Evolutionary conservation across 2,329 filamentous ascomycete genomes (phyloP).

Genomic region (Ophiostoma ulmi): DNA sequence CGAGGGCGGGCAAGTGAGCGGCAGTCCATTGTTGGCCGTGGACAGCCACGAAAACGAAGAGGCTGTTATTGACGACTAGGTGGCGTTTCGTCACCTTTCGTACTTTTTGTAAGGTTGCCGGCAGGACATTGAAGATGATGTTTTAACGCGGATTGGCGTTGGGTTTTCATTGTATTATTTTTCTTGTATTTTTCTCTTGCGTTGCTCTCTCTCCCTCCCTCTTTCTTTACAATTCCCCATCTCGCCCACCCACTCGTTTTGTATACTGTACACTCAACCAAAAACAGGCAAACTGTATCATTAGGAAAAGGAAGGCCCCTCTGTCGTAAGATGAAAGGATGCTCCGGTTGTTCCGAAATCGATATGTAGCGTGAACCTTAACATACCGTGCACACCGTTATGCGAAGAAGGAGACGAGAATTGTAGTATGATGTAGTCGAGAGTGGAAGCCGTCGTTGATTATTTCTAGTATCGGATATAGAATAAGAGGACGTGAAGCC

Average conservation of each 20-base stretch:
- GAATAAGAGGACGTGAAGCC: background rate
- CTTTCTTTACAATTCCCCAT: constrained; percentile 5
- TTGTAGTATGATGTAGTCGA: background rate
- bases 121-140: background rate
- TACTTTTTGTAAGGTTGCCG: background rate
- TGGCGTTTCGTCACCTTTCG: background rate
- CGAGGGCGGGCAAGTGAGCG: constrained; percentile 15
- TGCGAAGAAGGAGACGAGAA: background rate
- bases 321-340: background rate
- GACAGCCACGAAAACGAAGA: constrained; percentile 16
- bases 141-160: background rate
- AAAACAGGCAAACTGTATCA: background rate
- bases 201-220: background rate
- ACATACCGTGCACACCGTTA: background rate
- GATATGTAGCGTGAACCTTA: background rate
- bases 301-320: background rate
- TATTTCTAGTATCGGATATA: background rate
- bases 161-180: background rate
- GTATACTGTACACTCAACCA: background rate
- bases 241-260: background rate
- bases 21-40: constrained; percentile 1
- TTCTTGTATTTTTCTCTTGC: background rate
- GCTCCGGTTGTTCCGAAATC: background rate
- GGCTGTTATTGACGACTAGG: constrained; percentile 16
- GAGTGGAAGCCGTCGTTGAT: background rate